A percentile compares a stretch with the other conserved stretches of the same genome.
Evolutionary conservation across 1,284 basidiomycete genomes (phyloP).

Genomic region (Sporisorium reilianum): DNA sequence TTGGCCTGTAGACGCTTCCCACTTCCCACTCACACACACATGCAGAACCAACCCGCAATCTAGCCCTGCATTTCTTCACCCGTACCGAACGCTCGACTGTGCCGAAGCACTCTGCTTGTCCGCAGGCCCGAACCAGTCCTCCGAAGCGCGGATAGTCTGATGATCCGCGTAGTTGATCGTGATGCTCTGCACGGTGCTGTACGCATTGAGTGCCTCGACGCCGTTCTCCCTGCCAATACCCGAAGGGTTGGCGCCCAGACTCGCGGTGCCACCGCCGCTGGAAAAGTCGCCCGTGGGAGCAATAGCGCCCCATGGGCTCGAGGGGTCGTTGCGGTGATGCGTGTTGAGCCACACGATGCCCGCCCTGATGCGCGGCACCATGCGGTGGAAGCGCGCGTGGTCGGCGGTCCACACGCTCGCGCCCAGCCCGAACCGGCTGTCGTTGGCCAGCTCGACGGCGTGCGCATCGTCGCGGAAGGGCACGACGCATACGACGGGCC

Average conservation of each 20-base stretch:
- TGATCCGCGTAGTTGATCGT: conserved; percentile 29
- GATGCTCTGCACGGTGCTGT: conserved; percentile 30
- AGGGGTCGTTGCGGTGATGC: conserved; percentile 86
- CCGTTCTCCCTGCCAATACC: conserved; percentile 46
- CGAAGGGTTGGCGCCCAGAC: conserved; percentile 21
- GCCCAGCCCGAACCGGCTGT: conserved; percentile 81
- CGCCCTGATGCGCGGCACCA: conserved; percentile 17
- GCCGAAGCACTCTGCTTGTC: background rate
- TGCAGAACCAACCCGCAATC: background rate
- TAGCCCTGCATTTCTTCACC: conserved; percentile 1
- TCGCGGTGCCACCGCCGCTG: background rate
- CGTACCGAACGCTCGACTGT: conserved; percentile 18
- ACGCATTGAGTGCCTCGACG: conserved; percentile 34
- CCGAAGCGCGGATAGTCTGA: conserved; percentile 13
- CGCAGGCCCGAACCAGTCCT: conserved; percentile 37
- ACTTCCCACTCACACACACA: background rate
- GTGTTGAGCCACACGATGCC: conserved; percentile 87
- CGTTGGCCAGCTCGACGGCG: conserved; percentile 78
- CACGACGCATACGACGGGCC: conserved; percentile 77
- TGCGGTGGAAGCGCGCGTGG: conserved; percentile 22
- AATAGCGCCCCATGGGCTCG: conserved; percentile 83
- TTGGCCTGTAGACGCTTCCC: conserved; percentile 11
- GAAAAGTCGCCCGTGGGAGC: conserved; percentile 11
- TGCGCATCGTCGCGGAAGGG: conserved; percentile 73
- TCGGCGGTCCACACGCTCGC: conserved; percentile 83